Evolutionary conservation across 805 yeast species (phyloP).

Genomic region (Candida sphagnicola): DNA sequence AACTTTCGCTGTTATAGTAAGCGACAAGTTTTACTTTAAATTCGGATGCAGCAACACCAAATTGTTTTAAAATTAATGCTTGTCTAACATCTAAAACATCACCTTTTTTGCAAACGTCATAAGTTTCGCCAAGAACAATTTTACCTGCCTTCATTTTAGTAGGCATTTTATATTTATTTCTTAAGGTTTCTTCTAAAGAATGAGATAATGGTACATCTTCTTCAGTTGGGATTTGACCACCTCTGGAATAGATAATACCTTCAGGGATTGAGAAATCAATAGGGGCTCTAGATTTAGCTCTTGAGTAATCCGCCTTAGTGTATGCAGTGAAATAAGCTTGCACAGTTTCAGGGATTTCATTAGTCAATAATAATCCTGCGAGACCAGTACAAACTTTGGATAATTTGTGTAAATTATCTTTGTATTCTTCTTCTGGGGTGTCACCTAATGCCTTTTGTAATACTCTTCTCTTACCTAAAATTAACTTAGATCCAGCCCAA

Average conservation of each 20-base stretch:
- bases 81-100: conserved; percentile 83
- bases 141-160: conserved; percentile 89
- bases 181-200: conserved; percentile 87
- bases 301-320: conserved; percentile 75
- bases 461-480: conserved; percentile 91
- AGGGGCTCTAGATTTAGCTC: conserved; percentile 86
- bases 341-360: conserved; percentile 88
- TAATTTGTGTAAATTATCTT: conserved; percentile 73
- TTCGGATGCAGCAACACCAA: conserved; percentile 92
- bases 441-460: conserved; percentile 90
- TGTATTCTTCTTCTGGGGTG: conserved; percentile 50
- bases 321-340: conserved; percentile 79
- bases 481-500: conserved; percentile 86
- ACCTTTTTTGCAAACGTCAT: conserved; percentile 75
- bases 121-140: conserved; percentile 70
- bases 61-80: conserved; percentile 87
- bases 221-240: conserved; percentile 84
- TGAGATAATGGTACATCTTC: conserved; percentile 98
- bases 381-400: conserved; percentile 67
- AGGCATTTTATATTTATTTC: conserved; percentile 87
- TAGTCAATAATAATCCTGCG: conserved; percentile 83
- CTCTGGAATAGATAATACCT: conserved; percentile 91
- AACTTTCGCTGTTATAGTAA: conserved; percentile 63
- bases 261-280: conserved; percentile 81
- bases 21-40: conserved; percentile 81